Evolutionary conservation across 2,329 filamentous ascomycete species (phyloP), one percentile per base, ranked within the genome.

Genomic region (Acrocalymma vagum): DNA sequence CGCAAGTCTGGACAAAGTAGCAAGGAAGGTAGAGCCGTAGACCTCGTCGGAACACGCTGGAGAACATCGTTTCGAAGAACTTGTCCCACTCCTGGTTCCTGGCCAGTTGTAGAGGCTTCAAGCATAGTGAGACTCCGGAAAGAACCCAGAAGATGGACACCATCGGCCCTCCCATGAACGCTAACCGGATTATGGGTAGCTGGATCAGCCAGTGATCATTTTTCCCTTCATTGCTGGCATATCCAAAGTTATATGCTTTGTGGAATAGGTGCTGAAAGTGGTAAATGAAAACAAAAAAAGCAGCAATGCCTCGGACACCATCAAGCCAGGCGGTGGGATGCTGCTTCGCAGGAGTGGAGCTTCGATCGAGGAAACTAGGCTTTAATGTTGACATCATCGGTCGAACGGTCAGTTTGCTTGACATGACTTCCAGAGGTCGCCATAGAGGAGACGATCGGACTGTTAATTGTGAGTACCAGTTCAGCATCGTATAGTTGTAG

Each of bases 251-350:
- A 53, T 17, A 63, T 61, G 53, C 84, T 81, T 6, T 75, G 76
- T 81, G 81, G 84, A 2, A 81, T 62, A 48, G 79, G 66, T 56
- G 85, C 77, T 60, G 86, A 82, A 46, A 49, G 36, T 82, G 78
- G 55, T 75, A 75, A 60, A 85, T 49, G 38, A 49, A 85, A 10
- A 86, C 83, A 22, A 85, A 62, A 14, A 86, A 72, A 2, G 83
- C 80, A 1, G 82, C 82, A 42, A 85, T 82, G 3, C 83, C 83
- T 53, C 83, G 72, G 11, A 86, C 69, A 10, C 83, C 83, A 51
- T 86, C 83, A 16, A 82, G 72, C 51, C 81, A 84, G 9, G 35
- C 17, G 5, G 44, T 48, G 7, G 39, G 31, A n/a, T 40, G 39
- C n/a, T 27, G n/a, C 17, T 42, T 42, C 18, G 20, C 5, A 8